Evolutionary conservation across 2,329 filamentous ascomycete species (phyloP), one percentile per base, ranked within the genome.

Genomic region (Cladophialophora yegresii): DNA sequence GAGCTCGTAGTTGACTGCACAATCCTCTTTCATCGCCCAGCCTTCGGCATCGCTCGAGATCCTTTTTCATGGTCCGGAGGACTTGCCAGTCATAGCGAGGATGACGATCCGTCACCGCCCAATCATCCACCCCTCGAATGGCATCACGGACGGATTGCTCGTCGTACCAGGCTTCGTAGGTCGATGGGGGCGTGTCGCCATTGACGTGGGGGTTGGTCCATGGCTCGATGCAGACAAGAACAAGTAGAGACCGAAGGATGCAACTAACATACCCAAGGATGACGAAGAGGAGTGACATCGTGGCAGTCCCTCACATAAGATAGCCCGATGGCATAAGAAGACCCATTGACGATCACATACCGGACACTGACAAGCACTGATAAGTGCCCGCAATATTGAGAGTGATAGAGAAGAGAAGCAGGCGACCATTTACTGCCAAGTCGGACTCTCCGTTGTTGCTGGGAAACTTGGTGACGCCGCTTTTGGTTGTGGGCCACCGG

Each of bases 31-130:
- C 63, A 22, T 69, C 67, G 6, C 62, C 62, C 5, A 61, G 22
- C 43, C 54, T 43, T 43, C 65, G 67, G 32, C 61, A 66, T 32
- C 65, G 56, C 43, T 69, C 67, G 33, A 69, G 65, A 47, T 69
- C 65, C 33, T 56, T 56, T 49, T 61, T 65, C 53, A 65, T 54
- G 20, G 43, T 64, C 36, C 50, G 36, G 23, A 69, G 59, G 45
- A 65, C 59, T 8, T 67, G 58, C 67, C 65, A 69, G 50, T 69
- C 67, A 30, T 69, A 69, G 20, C 22, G 45, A 13, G 59, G 20
- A 49, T 69, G 50, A 23, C 59, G 61, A 28, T 65, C 62, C n/a
- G 47, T 12, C 6, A 23, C 54, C 10, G 57, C 58, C 67, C 67
- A 69, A 10, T 63, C 57, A 56, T 67, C 65, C 30, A 63, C 54